A percentile compares a stretch with the other conserved stretches of the same genome.
Conservation (phyloP, 75 land plant genomes). For the Adiantum capillusveneris region DNA sequence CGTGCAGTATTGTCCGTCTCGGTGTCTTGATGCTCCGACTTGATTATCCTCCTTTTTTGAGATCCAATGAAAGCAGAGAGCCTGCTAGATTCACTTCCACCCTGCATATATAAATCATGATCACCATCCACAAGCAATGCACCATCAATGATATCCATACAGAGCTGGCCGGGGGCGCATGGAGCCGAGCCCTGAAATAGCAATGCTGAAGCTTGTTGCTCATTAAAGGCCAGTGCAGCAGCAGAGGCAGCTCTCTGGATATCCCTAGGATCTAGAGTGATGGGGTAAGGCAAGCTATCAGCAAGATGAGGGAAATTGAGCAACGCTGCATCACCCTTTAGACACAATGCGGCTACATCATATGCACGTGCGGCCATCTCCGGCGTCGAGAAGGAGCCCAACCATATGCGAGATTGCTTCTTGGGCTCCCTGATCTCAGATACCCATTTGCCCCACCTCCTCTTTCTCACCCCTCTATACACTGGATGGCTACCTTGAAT, state of each 20-base stretch:
- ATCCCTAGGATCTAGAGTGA: constrained; percentile 2
- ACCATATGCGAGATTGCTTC: constrained; percentile 20
- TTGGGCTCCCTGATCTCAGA: constrained; percentile 27
- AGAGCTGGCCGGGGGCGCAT: too few relatives aligned
- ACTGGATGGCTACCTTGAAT: too few relatives aligned
- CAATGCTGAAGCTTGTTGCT: too few relatives aligned
- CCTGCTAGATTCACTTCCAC: too few relatives aligned
- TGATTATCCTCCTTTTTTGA: too few relatives aligned
- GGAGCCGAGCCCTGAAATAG: too few relatives aligned
- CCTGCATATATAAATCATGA: too few relatives aligned
- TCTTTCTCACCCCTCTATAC: constrained; percentile 20
- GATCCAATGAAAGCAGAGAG: too few relatives aligned
- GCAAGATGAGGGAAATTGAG: constrained; percentile 17
- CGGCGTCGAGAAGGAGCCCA: constrained; percentile 14
- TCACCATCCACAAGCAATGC: too few relatives aligned
- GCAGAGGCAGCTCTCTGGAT: neutral
- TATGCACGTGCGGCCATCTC: constrained; percentile 21
- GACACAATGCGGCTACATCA: constrained; percentile 15
- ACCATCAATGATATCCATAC: too few relatives aligned
- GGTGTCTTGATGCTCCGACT: too few relatives aligned
- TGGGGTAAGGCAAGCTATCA: neutral
- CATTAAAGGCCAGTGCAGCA: neutral
- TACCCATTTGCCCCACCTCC: constrained; percentile 31
- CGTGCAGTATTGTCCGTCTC: too few relatives aligned
- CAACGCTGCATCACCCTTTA: constrained; percentile 6